These are phyloP conservation scores for Petunia secreta DNA, from an alignment of 257 asterid species.

Conservation along the genomic window DNA sequence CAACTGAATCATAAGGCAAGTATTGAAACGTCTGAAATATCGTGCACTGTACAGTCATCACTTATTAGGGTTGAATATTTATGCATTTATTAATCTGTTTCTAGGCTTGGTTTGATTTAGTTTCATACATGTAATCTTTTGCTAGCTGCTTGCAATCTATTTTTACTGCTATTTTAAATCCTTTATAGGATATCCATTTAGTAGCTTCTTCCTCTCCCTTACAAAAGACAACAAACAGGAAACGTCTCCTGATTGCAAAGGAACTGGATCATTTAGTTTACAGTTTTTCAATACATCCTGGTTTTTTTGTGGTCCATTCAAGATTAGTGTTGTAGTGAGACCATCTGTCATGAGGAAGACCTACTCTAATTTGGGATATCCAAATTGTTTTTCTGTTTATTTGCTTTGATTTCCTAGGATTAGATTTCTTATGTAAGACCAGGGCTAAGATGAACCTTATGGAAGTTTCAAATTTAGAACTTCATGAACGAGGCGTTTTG, in stretches of 20 bases:
- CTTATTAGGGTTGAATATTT: not conserved
- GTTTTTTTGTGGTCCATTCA: not conserved
- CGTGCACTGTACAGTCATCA: not conserved
- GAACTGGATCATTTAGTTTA: slow-evolving; percentile 13
- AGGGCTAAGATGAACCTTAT: not conserved
- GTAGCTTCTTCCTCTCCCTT: slow-evolving; percentile 21
- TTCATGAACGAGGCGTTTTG: not conserved
- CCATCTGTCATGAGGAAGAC: not conserved
- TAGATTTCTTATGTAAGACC: slow-evolving; percentile 2
- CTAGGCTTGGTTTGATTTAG: too few species aligned
- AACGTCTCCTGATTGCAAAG: slow-evolving; percentile 1
- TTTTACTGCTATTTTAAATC: slow-evolving; percentile 19
- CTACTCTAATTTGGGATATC: not conserved
- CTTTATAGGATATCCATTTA: slow-evolving; percentile 10
- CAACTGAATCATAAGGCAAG: slow-evolving; percentile 87
- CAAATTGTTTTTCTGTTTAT: not conserved
- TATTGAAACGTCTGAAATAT: not conserved
- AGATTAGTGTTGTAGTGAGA: not conserved
- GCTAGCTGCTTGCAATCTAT: slow-evolving; percentile 5
- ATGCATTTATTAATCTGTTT: not conserved
- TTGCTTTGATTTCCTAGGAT: not conserved
- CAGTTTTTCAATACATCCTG: slow-evolving; percentile 1
- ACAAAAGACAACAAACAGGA: not conserved
- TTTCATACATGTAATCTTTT: not conserved
- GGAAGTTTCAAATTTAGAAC: slow-evolving; percentile 13